Conservation (phyloP, 257 asterid genomes). For the Gentiana macrophylla region DNA sequence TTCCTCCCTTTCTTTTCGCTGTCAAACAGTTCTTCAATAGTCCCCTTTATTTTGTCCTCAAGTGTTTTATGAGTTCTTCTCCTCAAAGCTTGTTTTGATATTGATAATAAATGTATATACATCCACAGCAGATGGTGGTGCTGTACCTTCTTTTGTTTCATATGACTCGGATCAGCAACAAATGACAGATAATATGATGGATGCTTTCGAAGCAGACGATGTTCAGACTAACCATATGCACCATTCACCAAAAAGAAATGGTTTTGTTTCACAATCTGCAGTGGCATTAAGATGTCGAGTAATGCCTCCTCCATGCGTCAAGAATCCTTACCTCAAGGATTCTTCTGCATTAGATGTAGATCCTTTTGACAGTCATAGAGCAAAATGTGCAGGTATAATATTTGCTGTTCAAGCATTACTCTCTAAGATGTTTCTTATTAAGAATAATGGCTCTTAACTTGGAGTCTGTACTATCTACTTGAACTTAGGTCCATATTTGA, state of each 20-base stretch:
- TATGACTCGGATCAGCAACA: constrained; percentile 18
- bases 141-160: constrained; percentile 24
- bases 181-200: constrained; percentile 13
- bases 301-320: constrained; percentile 95
- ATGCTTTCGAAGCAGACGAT: constrained; percentile 12
- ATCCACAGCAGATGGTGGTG: constrained; percentile 27
- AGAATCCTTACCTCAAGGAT: constrained; percentile 64
- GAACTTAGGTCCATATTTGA: not conserved
- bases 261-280: constrained; percentile 90
- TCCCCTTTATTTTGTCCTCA: not conserved
- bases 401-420: not conserved
- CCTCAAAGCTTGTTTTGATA: not conserved
- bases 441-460: too few relatives aligned
- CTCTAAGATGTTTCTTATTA: too few relatives aligned
- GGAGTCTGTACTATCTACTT: not conserved
- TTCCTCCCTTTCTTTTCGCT: not conserved
- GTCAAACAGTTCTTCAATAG: too few relatives aligned
- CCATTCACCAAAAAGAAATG: constrained; percentile 31
- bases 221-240: constrained; percentile 22
- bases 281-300: constrained; percentile 92
- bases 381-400: constrained; percentile 68
- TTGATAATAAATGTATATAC: not conserved
- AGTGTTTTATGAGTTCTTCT: not conserved
- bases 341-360: constrained; percentile 40
- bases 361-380: constrained; percentile 62